Percentiles rank a stretch among this genome's conserved stretches.
These are phyloP conservation scores for Erysimum pusillum DNA, from an alignment of 441 rosid species.

Conservation along the genomic window DNA sequence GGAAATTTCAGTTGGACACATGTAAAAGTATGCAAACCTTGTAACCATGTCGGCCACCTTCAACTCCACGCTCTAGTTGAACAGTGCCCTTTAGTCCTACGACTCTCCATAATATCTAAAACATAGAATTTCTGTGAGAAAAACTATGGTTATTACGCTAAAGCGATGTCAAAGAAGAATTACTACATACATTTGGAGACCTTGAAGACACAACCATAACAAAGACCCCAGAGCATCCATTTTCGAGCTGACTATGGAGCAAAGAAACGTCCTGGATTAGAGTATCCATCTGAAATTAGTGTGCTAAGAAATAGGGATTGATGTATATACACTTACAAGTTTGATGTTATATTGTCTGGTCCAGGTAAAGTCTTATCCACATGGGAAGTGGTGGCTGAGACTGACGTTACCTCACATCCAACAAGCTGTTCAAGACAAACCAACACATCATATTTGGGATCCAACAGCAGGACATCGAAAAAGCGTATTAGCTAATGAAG, in stretches of 20 bases:
- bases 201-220: conserved; percentile 92
- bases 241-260: conserved; percentile 78
- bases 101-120: conserved; percentile 88
- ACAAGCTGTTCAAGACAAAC: conserved; percentile 71
- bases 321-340: conserved; percentile 68
- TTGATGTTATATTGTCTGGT: conserved; percentile 85
- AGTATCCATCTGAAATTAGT: conserved; percentile 21
- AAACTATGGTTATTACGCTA: conserved; percentile 14
- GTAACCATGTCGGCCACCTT: conserved; percentile 85
- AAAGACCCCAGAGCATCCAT: conserved; percentile 95
- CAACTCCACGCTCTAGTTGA: conserved; percentile 84
- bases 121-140: conserved; percentile 1
- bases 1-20: conserved; percentile 16
- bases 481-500: conserved; percentile 33
- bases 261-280: conserved; percentile 43
- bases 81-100: conserved; percentile 92
- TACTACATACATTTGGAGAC: conserved; percentile 85
- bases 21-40: conserved; percentile 45
- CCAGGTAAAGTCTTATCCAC: conserved; percentile 87
- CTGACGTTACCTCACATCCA: conserved; percentile 86
- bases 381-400: conserved; percentile 82
- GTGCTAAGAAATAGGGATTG: conserved; percentile 29
- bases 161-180: conserved; percentile 25
- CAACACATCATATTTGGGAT: conserved; percentile 37
- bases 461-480: not conserved